Base-by-base conservation (phyloP, 225 moss, liverwort and hornwort genomes). In the Polytrichum commune region DNA sequence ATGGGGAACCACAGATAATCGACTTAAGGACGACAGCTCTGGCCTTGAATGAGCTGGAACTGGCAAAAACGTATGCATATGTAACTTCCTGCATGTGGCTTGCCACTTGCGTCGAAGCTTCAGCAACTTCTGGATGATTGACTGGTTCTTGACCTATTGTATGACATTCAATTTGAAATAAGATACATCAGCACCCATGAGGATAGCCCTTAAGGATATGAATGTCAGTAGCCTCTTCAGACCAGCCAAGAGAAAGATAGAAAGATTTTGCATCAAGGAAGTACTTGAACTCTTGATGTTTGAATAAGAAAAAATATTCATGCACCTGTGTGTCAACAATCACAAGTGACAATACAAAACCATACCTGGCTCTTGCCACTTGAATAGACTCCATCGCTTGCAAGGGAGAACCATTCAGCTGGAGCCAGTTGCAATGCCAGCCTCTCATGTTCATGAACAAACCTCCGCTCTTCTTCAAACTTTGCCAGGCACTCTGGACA, bases 101-200 rank as follows among this genome's bases (percentile, higher is more conserved):
- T 82, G 83, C 75, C 89, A 98, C 25, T 75, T 85, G 23, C 87
- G 77, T 20, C 68, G 84, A 35, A 97, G 82, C 54, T 77, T 78
- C 24, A 74, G n/a, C 30, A 88, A n/a, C 74, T 72, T 79, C 35
- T 86, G 79, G 8, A 57, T 54, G 33, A 79, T 38, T 6, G 87
- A 79, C 56, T 65, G 79, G 3, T 6, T 66, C 18, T 71, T 75
- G n/a, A 22, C 62, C 83, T 81, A 63, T 46, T 46, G 46, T 46
- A 46, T 46, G 46, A 3, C 46, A 46, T 62, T 62, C 61, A 62
- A 22, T 62, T 22, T 62, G n/a, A 22, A 23, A 62, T 23, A 20
- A 22, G 13, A 23, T 27, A 22, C 61, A 62, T 62, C n/a, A 62
- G 28, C 65, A 27, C 18, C 27, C 27, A 16, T 65, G 65, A 65